A percentile compares a stretch with the other conserved stretches of the same genome.
phyloP scores from a whole-genome alignment of 2,329 filamentous ascomycete species.

The Stemphylium lycopersici region DNA sequence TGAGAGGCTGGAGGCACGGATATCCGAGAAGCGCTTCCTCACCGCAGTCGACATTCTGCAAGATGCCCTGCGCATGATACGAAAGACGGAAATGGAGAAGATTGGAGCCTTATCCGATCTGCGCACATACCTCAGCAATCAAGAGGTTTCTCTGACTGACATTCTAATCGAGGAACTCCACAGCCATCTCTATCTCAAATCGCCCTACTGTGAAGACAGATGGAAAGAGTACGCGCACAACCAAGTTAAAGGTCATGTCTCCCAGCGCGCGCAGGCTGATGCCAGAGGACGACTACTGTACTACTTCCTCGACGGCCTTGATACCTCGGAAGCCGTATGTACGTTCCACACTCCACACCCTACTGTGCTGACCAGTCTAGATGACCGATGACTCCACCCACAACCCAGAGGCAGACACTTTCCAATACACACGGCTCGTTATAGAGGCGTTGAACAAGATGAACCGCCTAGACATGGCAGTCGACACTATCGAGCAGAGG shows the following conservation, averaged over 20 bases:
- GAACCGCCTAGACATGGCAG: constrained; percentile 80
- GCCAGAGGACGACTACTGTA: constrained; percentile 62
- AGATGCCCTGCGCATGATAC: constrained; percentile 80
- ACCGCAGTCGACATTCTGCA: constrained; percentile 91
- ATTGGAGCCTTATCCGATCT: constrained; percentile 89
- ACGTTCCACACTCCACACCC: background rate
- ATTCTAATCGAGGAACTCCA: constrained; percentile 97
- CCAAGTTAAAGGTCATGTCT: constrained; percentile 57
- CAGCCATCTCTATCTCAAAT: constrained; percentile 96
- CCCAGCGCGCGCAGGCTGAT: constrained; percentile 42
- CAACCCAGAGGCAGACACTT: constrained; percentile 94
- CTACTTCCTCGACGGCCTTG: constrained; percentile 63
- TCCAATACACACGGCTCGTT: constrained; percentile 86
- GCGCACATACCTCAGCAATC: constrained; percentile 86
- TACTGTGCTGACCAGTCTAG: constrained; percentile 32
- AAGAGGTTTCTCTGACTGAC: constrained; percentile 89
- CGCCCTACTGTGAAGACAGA: constrained; percentile 93
- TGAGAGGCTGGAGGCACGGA: constrained; percentile 89
- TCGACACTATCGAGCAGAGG: constrained; percentile 90
- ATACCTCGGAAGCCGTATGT: constrained; percentile 53
- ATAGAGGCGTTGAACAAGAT: constrained; percentile 91
- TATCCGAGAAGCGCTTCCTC: constrained; percentile 95
- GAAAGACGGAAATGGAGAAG: constrained; percentile 85
- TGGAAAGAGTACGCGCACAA: constrained; percentile 84
- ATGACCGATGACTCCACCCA: constrained; percentile 87